Conservation (phyloP, 331 rosid species). For the Quercus phellos region DNA sequence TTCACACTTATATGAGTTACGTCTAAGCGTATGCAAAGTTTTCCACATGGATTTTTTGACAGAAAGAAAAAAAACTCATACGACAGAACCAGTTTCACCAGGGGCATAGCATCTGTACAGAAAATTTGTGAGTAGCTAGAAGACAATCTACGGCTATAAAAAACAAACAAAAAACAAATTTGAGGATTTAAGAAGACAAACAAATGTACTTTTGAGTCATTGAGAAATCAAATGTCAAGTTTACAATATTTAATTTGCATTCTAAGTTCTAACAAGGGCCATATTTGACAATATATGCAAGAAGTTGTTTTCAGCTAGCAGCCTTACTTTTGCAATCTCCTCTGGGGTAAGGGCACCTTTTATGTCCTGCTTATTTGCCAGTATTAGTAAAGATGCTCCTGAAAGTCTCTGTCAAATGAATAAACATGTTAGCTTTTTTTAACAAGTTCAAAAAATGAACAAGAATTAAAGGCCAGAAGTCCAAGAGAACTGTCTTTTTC, state of each 20-base stretch:
- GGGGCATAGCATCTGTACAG: not conserved
- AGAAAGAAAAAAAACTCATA: not conserved
- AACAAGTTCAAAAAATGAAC: not conserved
- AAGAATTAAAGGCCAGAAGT: not conserved
- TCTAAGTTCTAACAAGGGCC: not conserved
- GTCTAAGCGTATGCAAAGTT: not conserved
- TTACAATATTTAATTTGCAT: not conserved
- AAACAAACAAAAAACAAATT: not conserved
- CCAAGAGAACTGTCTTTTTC: not conserved
- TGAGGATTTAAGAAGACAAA: not conserved
- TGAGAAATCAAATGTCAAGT: not conserved
- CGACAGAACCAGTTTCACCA: not conserved
- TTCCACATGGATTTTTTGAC: not conserved
- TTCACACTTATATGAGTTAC: not conserved
- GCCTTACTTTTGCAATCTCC: slow-evolving; percentile 63
- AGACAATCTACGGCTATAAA: not conserved
- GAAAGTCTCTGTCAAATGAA: slow-evolving; percentile 51
- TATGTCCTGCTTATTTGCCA: slow-evolving; percentile 87
- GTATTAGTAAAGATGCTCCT: slow-evolving; percentile 74
- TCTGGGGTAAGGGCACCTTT: slow-evolving; percentile 68
- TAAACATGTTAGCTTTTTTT: slow-evolving; percentile 6
- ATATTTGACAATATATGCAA: not conserved
- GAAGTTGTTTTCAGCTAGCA: not conserved
- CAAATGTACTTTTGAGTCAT: not conserved
- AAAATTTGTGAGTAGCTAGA: not conserved